A percentile compares a stretch with the other conserved stretches of the same genome.
Evolutionary conservation across 176 grass and related monocot species (phyloP).

Genomic region (Musa schizocarpa): DNA sequence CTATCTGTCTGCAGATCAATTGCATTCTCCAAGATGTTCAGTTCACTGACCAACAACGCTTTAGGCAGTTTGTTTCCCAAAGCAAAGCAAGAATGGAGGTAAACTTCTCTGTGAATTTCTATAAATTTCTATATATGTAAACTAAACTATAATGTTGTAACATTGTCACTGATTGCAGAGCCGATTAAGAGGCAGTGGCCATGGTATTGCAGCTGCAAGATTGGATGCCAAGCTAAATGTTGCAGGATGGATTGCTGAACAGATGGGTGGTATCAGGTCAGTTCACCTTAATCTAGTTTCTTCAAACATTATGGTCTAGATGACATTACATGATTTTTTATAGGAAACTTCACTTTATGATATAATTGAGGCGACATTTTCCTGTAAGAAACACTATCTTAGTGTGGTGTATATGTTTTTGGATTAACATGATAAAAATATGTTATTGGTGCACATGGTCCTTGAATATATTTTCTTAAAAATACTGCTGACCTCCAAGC

Average conservation of each 20-base stretch:
- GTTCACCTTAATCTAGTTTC: conserved; percentile 10
- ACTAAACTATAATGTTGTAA: conserved; percentile 30
- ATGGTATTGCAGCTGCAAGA: conserved; percentile 86
- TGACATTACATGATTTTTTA: neutral
- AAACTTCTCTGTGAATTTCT: conserved; percentile 21
- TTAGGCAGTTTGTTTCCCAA: conserved; percentile 99
- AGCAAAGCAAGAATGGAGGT: conserved; percentile 99
- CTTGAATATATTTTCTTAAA: neutral
- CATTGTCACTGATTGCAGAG: conserved; percentile 40
- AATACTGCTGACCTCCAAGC: neutral
- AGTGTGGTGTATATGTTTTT: neutral
- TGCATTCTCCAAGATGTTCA: conserved; percentile 96
- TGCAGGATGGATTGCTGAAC: conserved; percentile 88
- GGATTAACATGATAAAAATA: neutral
- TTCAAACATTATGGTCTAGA: neutral
- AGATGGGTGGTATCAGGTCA: conserved; percentile 94
- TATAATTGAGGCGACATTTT: too few relatives aligned
- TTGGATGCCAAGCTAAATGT: conserved; percentile 95
- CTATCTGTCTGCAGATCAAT: conserved; percentile 52
- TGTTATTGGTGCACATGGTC: neutral
- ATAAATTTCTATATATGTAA: neutral
- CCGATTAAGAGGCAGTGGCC: conserved; percentile 89
- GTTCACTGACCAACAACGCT: conserved; percentile 87
- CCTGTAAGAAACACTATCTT: too few relatives aligned
- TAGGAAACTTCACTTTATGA: neutral